These are phyloP conservation scores for Stenogyne calaminthoides DNA, from an alignment of 305 asterid species.

Conservation along the genomic window DNA sequence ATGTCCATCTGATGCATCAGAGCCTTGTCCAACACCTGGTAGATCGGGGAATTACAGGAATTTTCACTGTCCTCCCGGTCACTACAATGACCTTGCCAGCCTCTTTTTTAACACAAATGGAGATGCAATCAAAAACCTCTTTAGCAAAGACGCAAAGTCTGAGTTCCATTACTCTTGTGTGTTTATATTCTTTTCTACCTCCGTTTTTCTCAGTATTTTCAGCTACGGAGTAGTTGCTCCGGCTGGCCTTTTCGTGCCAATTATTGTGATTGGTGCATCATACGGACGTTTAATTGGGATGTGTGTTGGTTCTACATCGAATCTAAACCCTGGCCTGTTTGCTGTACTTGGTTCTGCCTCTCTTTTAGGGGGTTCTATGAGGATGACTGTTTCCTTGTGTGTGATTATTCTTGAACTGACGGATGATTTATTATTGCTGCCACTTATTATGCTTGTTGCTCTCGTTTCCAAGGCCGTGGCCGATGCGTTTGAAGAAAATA, in stretches of 20 bases:
- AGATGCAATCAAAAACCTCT: constrained; percentile 62
- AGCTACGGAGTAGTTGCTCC: constrained; percentile 89
- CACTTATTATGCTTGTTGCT: constrained; percentile 75
- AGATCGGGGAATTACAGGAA: constrained; percentile 88
- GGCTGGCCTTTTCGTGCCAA: constrained; percentile 80
- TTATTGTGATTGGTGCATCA: constrained; percentile 85
- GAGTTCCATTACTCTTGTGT: constrained; percentile 65
- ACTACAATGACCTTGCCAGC: constrained; percentile 88
- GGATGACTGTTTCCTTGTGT: constrained; percentile 84
- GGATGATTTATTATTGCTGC: constrained; percentile 62
- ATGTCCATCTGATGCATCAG: constrained; percentile 68
- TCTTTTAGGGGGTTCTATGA: constrained; percentile 88
- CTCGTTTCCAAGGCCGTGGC: constrained; percentile 81
- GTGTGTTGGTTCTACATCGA: constrained; percentile 57
- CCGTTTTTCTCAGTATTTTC: constrained; percentile 67
- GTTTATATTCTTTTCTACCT: constrained; percentile 65
- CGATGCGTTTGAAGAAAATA: constrained; percentile 66
- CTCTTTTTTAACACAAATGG: constrained; percentile 84
- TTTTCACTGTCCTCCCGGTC: constrained; percentile 81
- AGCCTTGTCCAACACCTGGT: constrained; percentile 91
- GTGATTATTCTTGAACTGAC: constrained; percentile 77
- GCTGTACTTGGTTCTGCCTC: constrained; percentile 89
- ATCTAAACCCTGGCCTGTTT: constrained; percentile 80
- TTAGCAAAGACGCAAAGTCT: constrained; percentile 72
- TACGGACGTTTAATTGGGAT: constrained; percentile 80